phyloP scores from a whole-genome alignment of 768 basidiomycete genomes.

The Lentinula boryana region DNA sequence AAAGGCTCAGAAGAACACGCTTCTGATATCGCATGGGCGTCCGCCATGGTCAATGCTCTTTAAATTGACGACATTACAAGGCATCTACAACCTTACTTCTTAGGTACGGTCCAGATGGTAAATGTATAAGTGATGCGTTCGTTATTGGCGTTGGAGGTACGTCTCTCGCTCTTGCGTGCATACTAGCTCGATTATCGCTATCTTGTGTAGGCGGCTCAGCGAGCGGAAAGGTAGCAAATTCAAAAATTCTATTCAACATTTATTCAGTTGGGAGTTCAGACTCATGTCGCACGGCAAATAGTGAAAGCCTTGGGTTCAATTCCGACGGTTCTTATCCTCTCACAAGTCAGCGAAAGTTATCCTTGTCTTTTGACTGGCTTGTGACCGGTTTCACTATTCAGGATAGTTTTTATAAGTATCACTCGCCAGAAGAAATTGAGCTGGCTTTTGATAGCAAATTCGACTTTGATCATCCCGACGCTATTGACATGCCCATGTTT shows the following conservation, averaged over 20 bases:
- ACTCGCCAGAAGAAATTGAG: slow-evolving; percentile 70
- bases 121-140: slow-evolving; percentile 66
- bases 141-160: slow-evolving; percentile 80
- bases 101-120: slow-evolving; percentile 79
- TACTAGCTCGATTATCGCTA: not conserved
- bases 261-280: slow-evolving; percentile 34
- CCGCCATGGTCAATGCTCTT: slow-evolving; percentile 61
- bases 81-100: slow-evolving; percentile 1
- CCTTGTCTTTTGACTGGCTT: not conserved
- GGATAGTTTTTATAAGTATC: slow-evolving; percentile 92
- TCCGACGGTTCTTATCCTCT: slow-evolving; percentile 85
- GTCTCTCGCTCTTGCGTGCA: slow-evolving; percentile 10
- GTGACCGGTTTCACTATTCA: slow-evolving; percentile 20
- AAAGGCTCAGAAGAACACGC: slow-evolving; percentile 61
- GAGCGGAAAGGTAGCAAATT: slow-evolving; percentile 66
- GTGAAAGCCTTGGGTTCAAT: slow-evolving; percentile 77
- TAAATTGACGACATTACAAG: not conserved
- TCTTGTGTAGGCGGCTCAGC: slow-evolving; percentile 65
- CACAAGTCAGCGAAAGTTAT: slow-evolving; percentile 47
- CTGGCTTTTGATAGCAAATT: slow-evolving; percentile 77
- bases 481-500: slow-evolving; percentile 88
- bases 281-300: slow-evolving; percentile 80
- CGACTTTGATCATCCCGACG: slow-evolving; percentile 90
- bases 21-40: slow-evolving; percentile 79
- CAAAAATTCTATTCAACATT: not conserved